These are phyloP conservation scores for Penicillium cataractarum DNA, from an alignment of 495 filamentous ascomycete genomes.

Conservation along the genomic window DNA sequence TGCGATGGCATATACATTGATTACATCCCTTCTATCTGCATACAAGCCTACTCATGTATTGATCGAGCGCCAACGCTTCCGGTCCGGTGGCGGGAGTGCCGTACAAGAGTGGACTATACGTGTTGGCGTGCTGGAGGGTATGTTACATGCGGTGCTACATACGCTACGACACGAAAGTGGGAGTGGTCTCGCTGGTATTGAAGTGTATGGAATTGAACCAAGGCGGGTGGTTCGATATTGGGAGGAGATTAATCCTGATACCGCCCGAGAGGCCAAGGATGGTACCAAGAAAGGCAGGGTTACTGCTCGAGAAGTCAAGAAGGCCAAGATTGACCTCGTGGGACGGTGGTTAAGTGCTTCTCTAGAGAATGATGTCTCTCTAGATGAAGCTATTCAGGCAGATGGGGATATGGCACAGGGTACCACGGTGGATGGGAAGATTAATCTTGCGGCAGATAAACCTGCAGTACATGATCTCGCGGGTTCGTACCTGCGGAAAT, in stretches of 20 bases:
- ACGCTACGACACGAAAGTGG: slow-evolving; percentile 51
- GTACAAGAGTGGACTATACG: slow-evolving; percentile 89
- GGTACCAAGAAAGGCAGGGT: slow-evolving; percentile 31
- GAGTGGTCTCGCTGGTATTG: slow-evolving; percentile 19
- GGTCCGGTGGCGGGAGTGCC: slow-evolving; percentile 62
- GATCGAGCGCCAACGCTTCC: slow-evolving; percentile 89
- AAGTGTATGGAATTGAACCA: slow-evolving; percentile 46
- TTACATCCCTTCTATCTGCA: slow-evolving; percentile 51
- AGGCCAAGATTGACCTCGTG: slow-evolving; percentile 68
- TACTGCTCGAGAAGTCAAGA: slow-evolving; percentile 51
- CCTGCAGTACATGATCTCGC: slow-evolving; percentile 43
- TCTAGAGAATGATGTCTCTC: background rate
- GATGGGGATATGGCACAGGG: background rate
- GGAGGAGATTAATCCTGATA: slow-evolving; percentile 25
- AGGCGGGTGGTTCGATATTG: slow-evolving; percentile 45
- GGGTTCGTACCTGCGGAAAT: slow-evolving; percentile 50
- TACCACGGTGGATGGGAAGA: slow-evolving; percentile 3
- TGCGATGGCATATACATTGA: slow-evolving; percentile 61
- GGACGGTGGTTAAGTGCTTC: slow-evolving; percentile 51
- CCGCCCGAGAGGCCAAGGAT: slow-evolving; percentile 1
- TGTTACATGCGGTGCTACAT: slow-evolving; percentile 78
- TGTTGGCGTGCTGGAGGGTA: slow-evolving; percentile 87
- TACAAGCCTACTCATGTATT: slow-evolving; percentile 71
- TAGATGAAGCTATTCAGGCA: background rate
- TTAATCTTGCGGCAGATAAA: slow-evolving; percentile 35